Conservation (phyloP, 1,284 basidiomycete species). For the Boletus coffeatus region DNA sequence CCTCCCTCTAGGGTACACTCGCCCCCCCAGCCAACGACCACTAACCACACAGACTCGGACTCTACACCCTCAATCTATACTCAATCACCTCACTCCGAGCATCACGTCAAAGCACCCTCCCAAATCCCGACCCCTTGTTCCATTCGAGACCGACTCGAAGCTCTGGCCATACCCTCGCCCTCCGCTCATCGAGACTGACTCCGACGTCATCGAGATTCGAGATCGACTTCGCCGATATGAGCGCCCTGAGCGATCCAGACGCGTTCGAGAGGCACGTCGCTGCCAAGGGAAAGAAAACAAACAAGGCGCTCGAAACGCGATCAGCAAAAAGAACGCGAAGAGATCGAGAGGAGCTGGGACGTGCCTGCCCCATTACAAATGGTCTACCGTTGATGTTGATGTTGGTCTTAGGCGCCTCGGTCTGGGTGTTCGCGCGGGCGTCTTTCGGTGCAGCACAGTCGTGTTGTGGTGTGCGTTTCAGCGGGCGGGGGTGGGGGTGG, state of each 20-base stretch:
- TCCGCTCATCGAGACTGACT: conserved; percentile 34
- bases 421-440: not conserved
- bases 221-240: conserved; percentile 58
- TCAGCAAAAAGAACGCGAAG: conserved; percentile 42
- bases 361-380: conserved; percentile 31
- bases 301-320: conserved; percentile 32
- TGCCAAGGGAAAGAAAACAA: conserved; percentile 29
- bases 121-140: conserved; percentile 38
- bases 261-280: conserved; percentile 35
- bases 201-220: conserved; percentile 56
- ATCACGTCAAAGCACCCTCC: conserved; percentile 13
- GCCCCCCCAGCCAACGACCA: not conserved
- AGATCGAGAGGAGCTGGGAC: conserved; percentile 60
- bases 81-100: conserved; percentile 2
- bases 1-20: conserved; percentile 6
- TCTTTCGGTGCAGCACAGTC: conserved; percentile 1
- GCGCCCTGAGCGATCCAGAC: conserved; percentile 57
- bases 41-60: conserved; percentile 4
- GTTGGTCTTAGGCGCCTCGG: too few species aligned
- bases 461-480: not conserved
- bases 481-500: too few species aligned
- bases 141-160: conserved; percentile 54
- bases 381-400: conserved; percentile 7
- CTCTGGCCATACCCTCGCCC: conserved; percentile 61
- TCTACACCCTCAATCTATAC: conserved; percentile 16